phyloP scores from a whole-genome alignment of 225 moss, liverwort and hornwort genomes.

The Takakia lepidozioides region DNA sequence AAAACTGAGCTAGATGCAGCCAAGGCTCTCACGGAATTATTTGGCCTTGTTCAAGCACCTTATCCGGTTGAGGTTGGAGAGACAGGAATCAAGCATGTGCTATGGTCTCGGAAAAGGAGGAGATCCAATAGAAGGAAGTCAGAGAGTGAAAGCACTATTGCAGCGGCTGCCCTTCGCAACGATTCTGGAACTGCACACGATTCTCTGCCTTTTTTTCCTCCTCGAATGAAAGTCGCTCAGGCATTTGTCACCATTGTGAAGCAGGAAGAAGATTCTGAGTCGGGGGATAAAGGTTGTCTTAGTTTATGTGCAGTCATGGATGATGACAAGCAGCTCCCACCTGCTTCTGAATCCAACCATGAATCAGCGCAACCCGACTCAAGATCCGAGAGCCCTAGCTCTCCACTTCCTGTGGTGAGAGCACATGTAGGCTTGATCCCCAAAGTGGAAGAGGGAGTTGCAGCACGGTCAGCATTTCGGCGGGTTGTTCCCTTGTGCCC shows the following conservation, averaged over 20 bases:
- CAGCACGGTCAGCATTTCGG: slow-evolving; percentile 23
- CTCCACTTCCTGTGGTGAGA: slow-evolving; percentile 12
- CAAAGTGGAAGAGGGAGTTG: slow-evolving; percentile 15
- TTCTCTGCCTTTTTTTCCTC: slow-evolving; percentile 1
- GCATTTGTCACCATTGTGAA: too few species aligned
- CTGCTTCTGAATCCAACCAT: slow-evolving; percentile 26
- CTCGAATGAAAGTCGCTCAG: slow-evolving; percentile 4
- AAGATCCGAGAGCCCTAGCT: slow-evolving; percentile 31
- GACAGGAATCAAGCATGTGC: neutral
- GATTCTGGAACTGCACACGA: neutral
- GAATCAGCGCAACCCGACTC: slow-evolving; percentile 28
- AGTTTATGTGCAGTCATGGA: slow-evolving; percentile 4
- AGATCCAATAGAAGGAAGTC: slow-evolving; percentile 19
- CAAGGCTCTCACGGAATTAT: slow-evolving; percentile 1
- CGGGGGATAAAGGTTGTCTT: slow-evolving; percentile 7
- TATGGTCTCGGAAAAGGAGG: slow-evolving; percentile 23
- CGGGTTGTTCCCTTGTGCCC: slow-evolving; percentile 30
- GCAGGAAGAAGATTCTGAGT: slow-evolving; percentile 9
- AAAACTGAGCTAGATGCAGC: slow-evolving; percentile 4
- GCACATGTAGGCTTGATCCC: slow-evolving; percentile 5
- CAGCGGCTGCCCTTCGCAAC: slow-evolving; percentile 2
- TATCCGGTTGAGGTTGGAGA: neutral
- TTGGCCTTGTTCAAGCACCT: neutral
- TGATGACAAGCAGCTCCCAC: slow-evolving; percentile 14
- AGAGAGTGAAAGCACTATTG: slow-evolving; percentile 14